These are phyloP conservation scores for Monosporascus ibericus DNA, from an alignment of 2,329 filamentous ascomycete genomes.

Conservation along the genomic window DNA sequence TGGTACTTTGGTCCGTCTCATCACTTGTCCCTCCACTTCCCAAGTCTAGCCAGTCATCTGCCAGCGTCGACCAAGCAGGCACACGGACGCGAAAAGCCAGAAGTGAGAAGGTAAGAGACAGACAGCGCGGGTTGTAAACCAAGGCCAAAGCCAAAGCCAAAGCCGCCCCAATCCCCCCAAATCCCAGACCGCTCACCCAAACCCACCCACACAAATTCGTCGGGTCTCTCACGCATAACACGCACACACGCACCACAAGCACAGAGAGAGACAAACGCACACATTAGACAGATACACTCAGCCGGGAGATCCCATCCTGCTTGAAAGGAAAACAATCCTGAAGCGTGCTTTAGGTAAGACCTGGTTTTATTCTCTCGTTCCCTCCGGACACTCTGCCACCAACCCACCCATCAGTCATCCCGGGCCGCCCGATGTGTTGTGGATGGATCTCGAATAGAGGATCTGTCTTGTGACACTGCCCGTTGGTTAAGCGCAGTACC, in stretches of 20 bases:
- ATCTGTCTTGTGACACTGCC: not conserved
- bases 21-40: not conserved
- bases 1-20: not conserved
- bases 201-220: not conserved
- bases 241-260: not conserved
- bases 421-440: constrained; percentile 21
- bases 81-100: not conserved
- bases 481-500: not conserved
- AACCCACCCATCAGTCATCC: constrained; percentile 20
- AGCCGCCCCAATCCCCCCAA: not conserved
- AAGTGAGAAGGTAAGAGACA: not conserved
- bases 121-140: not conserved
- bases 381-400: constrained; percentile 7
- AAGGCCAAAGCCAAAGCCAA: not conserved
- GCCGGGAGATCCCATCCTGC: constrained; percentile 11
- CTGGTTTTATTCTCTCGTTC: constrained; percentile 18
- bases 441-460: not conserved
- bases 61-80: not conserved
- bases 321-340: not conserved
- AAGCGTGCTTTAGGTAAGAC: constrained; percentile 29
- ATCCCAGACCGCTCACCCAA: not conserved
- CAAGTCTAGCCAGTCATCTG: not conserved
- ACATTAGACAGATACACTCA: constrained; percentile 2
- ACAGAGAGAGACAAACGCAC: constrained; percentile 6
- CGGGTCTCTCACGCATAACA: not conserved